Conservation (phyloP, 805 yeast genomes). For the Lachancea lanzarotensis region DNA sequence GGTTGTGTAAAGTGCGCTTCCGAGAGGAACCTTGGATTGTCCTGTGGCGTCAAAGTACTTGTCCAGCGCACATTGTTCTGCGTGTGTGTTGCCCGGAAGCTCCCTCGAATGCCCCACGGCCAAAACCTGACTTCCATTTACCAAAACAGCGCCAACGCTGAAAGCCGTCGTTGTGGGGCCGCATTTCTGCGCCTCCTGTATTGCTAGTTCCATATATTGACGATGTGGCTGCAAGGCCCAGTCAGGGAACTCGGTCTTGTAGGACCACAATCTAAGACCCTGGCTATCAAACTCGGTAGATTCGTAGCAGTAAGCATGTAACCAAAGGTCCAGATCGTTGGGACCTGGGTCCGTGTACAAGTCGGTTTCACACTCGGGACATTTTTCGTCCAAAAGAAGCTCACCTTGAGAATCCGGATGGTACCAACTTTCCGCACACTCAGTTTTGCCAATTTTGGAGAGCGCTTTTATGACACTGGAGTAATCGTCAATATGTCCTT, state of each 20-base stretch:
- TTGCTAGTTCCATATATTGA: constrained; percentile 65
- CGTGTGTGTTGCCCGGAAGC: constrained; percentile 91
- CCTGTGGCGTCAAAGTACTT: constrained; percentile 48
- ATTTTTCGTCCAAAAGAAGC: constrained; percentile 47
- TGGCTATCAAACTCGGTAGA: constrained; percentile 36
- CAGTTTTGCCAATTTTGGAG: constrained; percentile 63
- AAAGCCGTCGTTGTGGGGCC: constrained; percentile 80
- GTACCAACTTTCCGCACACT: constrained; percentile 62
- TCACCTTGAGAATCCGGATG: constrained; percentile 61
- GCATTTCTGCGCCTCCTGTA: constrained; percentile 73
- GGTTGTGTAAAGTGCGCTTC: constrained; percentile 82
- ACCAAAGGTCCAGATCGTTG: constrained; percentile 79
- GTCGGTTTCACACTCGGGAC: constrained; percentile 62
- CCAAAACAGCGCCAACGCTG: constrained; percentile 89
- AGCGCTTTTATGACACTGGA: constrained; percentile 43
- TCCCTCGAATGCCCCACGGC: constrained; percentile 87
- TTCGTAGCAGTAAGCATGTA: constrained; percentile 82
- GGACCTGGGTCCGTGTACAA: constrained; percentile 85
- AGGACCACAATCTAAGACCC: constrained; percentile 53
- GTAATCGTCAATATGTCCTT: constrained; percentile 45
- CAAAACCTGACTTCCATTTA: constrained; percentile 53
- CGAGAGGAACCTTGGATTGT: constrained; percentile 49
- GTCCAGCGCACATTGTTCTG: constrained; percentile 89
- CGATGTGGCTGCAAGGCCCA: constrained; percentile 68
- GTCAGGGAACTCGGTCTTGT: constrained; percentile 66